phyloP scores from a whole-genome alignment of 2,329 filamentous ascomycete species.

The Chalaropsis ovoidea region DNA sequence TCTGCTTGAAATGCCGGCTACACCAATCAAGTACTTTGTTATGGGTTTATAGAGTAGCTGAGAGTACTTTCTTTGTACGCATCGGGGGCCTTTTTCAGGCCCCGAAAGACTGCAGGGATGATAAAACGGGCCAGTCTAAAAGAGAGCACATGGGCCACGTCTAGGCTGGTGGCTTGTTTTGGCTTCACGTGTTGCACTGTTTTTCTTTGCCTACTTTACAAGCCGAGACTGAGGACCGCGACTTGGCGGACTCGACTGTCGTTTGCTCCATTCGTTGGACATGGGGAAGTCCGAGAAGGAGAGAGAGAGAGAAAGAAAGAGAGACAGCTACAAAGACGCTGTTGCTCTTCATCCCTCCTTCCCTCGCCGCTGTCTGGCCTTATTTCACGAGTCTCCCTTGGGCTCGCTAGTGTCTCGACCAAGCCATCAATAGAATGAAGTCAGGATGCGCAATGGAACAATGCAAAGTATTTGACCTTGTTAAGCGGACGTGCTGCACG shows the following conservation, averaged over 20 bases:
- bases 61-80: not conserved
- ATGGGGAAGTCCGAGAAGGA: not conserved
- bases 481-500: not conserved
- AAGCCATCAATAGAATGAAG: slow-evolving; percentile 1
- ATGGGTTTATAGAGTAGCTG: not conserved
- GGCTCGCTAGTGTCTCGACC: not conserved
- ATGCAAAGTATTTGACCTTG: not conserved
- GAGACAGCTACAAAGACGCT: no score
- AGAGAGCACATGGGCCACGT: slow-evolving; percentile 9
- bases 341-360: no score
- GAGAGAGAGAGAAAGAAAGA: no score
- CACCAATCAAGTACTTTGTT: not conserved
- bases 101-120: not conserved
- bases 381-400: not conserved
- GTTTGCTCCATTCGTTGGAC: not conserved
- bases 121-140: not conserved
- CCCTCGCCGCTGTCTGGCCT: no score
- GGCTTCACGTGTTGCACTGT: not conserved
- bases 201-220: not conserved
- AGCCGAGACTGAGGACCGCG: not conserved
- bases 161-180: not conserved
- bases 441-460: not conserved
- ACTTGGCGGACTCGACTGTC: not conserved
- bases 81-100: not conserved
- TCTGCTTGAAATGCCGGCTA: not conserved